Conservation (phyloP, 148 eudicot genomes). For the Dianthus caryophyllus region DNA sequence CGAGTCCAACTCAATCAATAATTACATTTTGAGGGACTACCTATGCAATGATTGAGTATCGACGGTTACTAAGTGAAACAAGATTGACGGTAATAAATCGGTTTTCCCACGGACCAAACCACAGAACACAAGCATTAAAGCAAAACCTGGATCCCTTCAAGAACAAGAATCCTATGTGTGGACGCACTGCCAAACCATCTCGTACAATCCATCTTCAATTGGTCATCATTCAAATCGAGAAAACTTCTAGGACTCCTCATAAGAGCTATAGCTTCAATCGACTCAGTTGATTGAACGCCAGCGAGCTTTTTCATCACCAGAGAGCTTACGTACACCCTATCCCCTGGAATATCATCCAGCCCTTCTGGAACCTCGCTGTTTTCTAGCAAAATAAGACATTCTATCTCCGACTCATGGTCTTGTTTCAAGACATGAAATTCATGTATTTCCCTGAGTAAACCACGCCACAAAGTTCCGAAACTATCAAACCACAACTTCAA, state of each 20-base stretch:
- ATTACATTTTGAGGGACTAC: no score
- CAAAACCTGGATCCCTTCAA: slow-evolving; percentile 88
- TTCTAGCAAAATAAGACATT: slow-evolving; percentile 69
- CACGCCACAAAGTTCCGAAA: neutral
- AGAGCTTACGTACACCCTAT: slow-evolving; percentile 52
- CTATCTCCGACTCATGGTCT: slow-evolving; percentile 29
- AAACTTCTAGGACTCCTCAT: slow-evolving; percentile 67
- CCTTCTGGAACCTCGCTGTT: slow-evolving; percentile 49
- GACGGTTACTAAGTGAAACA: neutral
- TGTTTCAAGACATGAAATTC: slow-evolving; percentile 37
- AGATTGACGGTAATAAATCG: neutral
- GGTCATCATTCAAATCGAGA: slow-evolving; percentile 36
- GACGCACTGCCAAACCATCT: slow-evolving; percentile 43
- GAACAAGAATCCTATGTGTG: slow-evolving; percentile 68
- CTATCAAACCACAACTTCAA: slow-evolving; percentile 3
- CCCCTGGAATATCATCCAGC: slow-evolving; percentile 35
- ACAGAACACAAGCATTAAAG: slow-evolving; percentile 9
- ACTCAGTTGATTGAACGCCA: slow-evolving; percentile 79
- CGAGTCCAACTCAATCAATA: no score
- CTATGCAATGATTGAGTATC: no score
- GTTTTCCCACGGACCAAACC: neutral
- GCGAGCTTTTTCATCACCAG: slow-evolving; percentile 75
- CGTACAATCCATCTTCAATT: slow-evolving; percentile 31
- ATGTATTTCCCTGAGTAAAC: slow-evolving; percentile 62
- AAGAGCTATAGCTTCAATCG: slow-evolving; percentile 67